A percentile compares a stretch with the other conserved stretches of the same genome.
Evolutionary conservation across 1,139 yeast species (phyloP).

Genomic region (Kluyveromyces marxianus): DNA sequence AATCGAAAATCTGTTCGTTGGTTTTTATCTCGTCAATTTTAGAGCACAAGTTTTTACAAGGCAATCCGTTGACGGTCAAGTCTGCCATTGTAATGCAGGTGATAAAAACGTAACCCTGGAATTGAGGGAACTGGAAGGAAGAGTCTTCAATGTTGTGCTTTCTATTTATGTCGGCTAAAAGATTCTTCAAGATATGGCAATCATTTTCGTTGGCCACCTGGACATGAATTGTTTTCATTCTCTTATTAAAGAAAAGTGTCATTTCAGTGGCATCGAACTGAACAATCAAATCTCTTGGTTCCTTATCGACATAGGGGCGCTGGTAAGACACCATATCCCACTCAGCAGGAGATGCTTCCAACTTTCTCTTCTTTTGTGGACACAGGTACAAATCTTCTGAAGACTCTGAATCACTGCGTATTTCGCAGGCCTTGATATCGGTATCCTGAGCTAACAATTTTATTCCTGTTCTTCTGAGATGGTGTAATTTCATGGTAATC

Average conservation of each 20-base stretch:
- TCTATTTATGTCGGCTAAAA: slow-evolving; percentile 1
- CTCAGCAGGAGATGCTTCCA: neutral
- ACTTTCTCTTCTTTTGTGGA: neutral
- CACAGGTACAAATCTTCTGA: slow-evolving; percentile 1
- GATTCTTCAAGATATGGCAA: neutral
- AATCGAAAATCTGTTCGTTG: slow-evolving; percentile 18
- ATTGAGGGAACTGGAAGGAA: neutral
- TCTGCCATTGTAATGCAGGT: slow-evolving; percentile 22
- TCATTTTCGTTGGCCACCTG: slow-evolving; percentile 28
- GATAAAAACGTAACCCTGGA: slow-evolving; percentile 17
- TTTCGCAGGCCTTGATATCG: neutral
- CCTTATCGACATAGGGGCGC: slow-evolving; percentile 52
- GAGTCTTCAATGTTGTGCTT: slow-evolving; percentile 1
- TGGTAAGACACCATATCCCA: slow-evolving; percentile 36
- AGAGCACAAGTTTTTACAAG: slow-evolving; percentile 19
- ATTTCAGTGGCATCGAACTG: slow-evolving; percentile 40
- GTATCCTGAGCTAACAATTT: slow-evolving; percentile 1
- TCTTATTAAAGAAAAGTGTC: slow-evolving; percentile 23
- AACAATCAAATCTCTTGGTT: slow-evolving; percentile 45
- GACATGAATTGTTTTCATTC: slow-evolving; percentile 25
- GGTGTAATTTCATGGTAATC: slow-evolving; percentile 45
- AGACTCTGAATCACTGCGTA: slow-evolving; percentile 2
- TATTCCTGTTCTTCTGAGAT: slow-evolving; percentile 42
- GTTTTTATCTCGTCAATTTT: slow-evolving; percentile 17
- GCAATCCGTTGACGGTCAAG: slow-evolving; percentile 18